phyloP scores from a whole-genome alignment of 805 yeast species.

The Myxozyma sirexii region DNA sequence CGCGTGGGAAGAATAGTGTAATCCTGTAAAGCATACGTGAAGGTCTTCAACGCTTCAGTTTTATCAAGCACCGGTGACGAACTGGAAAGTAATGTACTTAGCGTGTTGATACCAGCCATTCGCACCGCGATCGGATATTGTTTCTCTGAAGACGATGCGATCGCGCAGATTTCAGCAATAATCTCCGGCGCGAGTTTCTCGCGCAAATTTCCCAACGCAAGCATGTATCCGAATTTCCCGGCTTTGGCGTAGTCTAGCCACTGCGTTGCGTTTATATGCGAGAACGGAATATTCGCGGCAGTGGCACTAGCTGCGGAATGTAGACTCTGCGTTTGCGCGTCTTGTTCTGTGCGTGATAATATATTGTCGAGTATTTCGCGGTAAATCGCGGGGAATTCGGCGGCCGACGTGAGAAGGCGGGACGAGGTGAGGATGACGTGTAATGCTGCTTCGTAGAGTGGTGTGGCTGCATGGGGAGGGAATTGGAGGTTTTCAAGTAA shows the following conservation, averaged over 20 bases:
- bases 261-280: not conserved
- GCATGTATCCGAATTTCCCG: constrained; percentile 20
- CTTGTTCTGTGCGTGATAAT: constrained; percentile 24
- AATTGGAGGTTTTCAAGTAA: constrained; percentile 14
- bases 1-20: constrained; percentile 69
- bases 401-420: not conserved
- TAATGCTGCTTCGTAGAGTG: constrained; percentile 23
- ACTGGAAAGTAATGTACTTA: constrained; percentile 2
- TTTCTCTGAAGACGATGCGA: constrained; percentile 7
- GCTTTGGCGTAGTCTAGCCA: constrained; percentile 12
- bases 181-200: not conserved
- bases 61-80: not conserved
- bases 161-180: not conserved
- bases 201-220: constrained; percentile 3
- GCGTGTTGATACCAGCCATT: constrained; percentile 3
- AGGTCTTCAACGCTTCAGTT: not conserved
- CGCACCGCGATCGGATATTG: constrained; percentile 8
- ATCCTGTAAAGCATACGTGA: constrained; percentile 58
- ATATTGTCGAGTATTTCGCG: constrained; percentile 31
- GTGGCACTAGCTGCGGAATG: constrained; percentile 9
- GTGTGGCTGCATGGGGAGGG: constrained; percentile 13
- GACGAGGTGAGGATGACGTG: constrained; percentile 16
- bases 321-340: constrained; percentile 1
- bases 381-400: constrained; percentile 44
- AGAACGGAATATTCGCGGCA: constrained; percentile 1